phyloP scores from a whole-genome alignment of 2,329 filamentous ascomycete species.

The Aspergillus quadrilineatus region DNA sequence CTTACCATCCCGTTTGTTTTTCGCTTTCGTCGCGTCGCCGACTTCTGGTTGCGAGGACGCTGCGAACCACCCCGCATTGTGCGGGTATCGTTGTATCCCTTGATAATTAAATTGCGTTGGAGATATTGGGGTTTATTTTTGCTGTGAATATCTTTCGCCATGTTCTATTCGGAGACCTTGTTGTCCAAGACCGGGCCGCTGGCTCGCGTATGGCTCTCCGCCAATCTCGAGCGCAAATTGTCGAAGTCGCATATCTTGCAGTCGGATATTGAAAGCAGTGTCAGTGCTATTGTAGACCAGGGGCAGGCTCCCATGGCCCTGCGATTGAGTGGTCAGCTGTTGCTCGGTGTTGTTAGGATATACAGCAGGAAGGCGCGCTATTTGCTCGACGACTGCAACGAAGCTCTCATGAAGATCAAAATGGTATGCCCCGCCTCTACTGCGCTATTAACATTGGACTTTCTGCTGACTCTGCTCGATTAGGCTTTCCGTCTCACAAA shows the following conservation, averaged over 20 bases:
- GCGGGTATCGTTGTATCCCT: slow-evolving; percentile 28
- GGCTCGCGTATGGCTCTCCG: slow-evolving; percentile 96
- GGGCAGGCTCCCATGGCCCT: slow-evolving; percentile 93
- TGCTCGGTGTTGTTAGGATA: slow-evolving; percentile 94
- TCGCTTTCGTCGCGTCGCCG: slow-evolving; percentile 34
- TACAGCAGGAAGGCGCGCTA: slow-evolving; percentile 98
- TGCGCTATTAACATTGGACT: neutral
- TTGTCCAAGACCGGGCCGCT: slow-evolving; percentile 95
- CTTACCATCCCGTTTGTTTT: slow-evolving; percentile 31
- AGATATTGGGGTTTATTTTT: slow-evolving; percentile 15
- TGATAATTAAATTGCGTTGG: slow-evolving; percentile 34
- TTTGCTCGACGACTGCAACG: slow-evolving; percentile 93
- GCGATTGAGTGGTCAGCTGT: slow-evolving; percentile 86
- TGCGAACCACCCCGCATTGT: slow-evolving; percentile 33
- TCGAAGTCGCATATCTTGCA: slow-evolving; percentile 95
- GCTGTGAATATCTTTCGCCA: slow-evolving; percentile 41
- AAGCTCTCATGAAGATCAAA: slow-evolving; percentile 96
- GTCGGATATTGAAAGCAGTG: slow-evolving; percentile 90
- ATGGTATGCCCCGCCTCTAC: slow-evolving; percentile 63
- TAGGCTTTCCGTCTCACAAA: slow-evolving; percentile 91
- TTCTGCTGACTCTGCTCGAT: slow-evolving; percentile 32
- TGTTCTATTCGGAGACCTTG: slow-evolving; percentile 98
- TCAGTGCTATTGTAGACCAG: slow-evolving; percentile 90
- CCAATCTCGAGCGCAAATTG: slow-evolving; percentile 97
- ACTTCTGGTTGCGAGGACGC: slow-evolving; percentile 24